Percentiles rank a stretch among this genome's conserved stretches.
phyloP scores from a whole-genome alignment of 2,329 filamentous ascomycete species.

The Exophiala mesophila region DNA sequence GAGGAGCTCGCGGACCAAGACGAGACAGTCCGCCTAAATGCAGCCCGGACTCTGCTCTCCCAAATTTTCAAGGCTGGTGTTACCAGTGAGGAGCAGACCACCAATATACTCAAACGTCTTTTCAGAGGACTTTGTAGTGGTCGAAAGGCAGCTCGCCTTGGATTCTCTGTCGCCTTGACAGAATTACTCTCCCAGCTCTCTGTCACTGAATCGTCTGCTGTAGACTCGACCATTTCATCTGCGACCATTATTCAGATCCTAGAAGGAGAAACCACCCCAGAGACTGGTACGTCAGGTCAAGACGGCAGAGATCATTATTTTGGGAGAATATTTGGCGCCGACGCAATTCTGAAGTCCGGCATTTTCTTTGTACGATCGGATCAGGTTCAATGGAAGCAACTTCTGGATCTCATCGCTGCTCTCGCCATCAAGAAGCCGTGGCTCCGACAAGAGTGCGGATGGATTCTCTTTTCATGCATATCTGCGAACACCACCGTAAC shows the following conservation, averaged over 20 bases:
- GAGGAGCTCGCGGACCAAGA: conserved; percentile 45
- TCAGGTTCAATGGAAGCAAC: conserved; percentile 48
- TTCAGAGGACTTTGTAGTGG: conserved; percentile 86
- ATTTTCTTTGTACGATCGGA: conserved; percentile 60
- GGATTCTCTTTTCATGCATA: conserved; percentile 57
- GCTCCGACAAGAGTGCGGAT: conserved; percentile 83
- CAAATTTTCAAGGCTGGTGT: conserved; percentile 41
- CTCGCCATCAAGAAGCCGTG: conserved; percentile 78
- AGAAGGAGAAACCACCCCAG: conserved; percentile 48
- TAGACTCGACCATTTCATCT: conserved; percentile 28
- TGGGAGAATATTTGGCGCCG: conserved; percentile 79
- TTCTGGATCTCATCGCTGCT: conserved; percentile 69
- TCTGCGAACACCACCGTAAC: neutral
- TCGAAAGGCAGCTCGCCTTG: conserved; percentile 79
- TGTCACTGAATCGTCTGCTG: conserved; percentile 31
- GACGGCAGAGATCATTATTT: conserved; percentile 83
- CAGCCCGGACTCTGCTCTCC: conserved; percentile 40
- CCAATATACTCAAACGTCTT: conserved; percentile 54
- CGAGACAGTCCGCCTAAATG: conserved; percentile 43
- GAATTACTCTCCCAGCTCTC: conserved; percentile 65
- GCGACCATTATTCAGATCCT: conserved; percentile 47
- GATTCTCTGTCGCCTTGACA: conserved; percentile 83
- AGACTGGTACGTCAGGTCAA: conserved; percentile 54
- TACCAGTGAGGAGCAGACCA: conserved; percentile 38
- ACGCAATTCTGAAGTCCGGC: conserved; percentile 76